Evolutionary conservation across 1,284 basidiomycete species (phyloP).

Genomic region (Schizophyllum commune): DNA sequence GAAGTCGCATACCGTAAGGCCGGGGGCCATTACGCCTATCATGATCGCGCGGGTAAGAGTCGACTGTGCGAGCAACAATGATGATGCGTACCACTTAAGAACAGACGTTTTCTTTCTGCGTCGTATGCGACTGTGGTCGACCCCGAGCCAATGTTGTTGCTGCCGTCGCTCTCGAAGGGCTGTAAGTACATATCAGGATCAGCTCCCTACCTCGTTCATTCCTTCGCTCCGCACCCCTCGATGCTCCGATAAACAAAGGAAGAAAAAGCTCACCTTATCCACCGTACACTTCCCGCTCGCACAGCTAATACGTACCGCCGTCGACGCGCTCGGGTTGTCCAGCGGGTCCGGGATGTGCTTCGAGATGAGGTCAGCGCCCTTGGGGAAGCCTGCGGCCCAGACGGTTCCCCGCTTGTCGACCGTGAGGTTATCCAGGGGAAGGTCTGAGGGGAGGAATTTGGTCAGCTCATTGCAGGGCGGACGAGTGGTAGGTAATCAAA

Average conservation of each 20-base stretch:
- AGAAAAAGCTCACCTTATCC: too few species aligned
- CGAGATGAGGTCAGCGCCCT: not conserved
- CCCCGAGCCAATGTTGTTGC: conserved; percentile 33
- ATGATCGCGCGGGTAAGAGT: not conserved
- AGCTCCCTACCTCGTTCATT: too few species aligned
- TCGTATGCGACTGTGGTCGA: conserved; percentile 49
- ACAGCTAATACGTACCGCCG: conserved; percentile 41
- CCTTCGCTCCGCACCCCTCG: too few species aligned
- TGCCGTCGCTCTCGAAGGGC: conserved; percentile 62
- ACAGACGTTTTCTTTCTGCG: conserved; percentile 37
- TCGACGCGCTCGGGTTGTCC: conserved; percentile 41
- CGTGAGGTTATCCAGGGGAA: conserved; percentile 45
- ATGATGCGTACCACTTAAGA: conserved; percentile 40
- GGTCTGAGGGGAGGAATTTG: conserved; percentile 26
- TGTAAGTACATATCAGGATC: too few species aligned
- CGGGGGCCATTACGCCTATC: not conserved
- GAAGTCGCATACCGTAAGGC: not conserved
- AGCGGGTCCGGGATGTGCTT: conserved; percentile 34
- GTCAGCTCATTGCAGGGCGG: too few species aligned
- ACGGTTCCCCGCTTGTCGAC: conserved; percentile 48
- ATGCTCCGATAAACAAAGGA: too few species aligned
- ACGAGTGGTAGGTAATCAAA: too few species aligned
- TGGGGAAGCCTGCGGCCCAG: conserved; percentile 42
- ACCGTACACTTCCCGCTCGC: conserved; percentile 59
- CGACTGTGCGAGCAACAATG: too few species aligned